Evolutionary conservation across 768 basidiomycete species (phyloP).

Genomic region (Strobilomyces echinocephalus): DNA sequence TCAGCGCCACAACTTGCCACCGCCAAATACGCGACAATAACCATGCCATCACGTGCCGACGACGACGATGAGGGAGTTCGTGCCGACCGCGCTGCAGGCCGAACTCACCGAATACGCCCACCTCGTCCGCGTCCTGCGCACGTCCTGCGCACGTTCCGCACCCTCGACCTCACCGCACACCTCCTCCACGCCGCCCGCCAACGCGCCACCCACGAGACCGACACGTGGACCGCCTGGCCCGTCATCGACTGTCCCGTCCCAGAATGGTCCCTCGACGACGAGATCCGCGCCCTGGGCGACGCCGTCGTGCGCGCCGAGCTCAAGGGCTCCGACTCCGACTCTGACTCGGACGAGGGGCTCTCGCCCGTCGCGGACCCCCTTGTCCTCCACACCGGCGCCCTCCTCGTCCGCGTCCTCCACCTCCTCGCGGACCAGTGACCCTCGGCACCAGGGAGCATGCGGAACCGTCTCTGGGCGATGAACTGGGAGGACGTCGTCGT

Average conservation of each 20-base stretch:
- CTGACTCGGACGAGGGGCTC: constrained; percentile 26
- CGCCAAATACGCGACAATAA: constrained; percentile 11
- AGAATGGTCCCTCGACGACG: constrained; percentile 69
- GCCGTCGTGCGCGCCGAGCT: constrained; percentile 27
- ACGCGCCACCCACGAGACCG: constrained; percentile 21
- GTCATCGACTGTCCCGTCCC: constrained; percentile 63
- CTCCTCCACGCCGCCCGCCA: constrained; percentile 30
- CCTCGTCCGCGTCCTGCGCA: constrained; percentile 56
- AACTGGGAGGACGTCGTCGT: constrained; percentile 63
- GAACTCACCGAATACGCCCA: constrained; percentile 67
- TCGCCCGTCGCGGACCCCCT: constrained; percentile 32
- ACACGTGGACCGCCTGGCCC: constrained; percentile 77
- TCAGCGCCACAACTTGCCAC: not conserved
- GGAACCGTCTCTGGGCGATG: constrained; percentile 58
- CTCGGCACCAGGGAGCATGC: constrained; percentile 52
- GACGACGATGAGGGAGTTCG: constrained; percentile 19
- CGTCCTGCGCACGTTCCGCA: constrained; percentile 53
- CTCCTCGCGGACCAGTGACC: constrained; percentile 54
- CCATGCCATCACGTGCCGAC: not conserved
- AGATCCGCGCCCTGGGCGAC: constrained; percentile 48
- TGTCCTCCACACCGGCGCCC: constrained; percentile 38
- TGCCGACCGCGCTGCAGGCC: constrained; percentile 53
- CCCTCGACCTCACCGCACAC: constrained; percentile 55
- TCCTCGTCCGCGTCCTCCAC: constrained; percentile 50
- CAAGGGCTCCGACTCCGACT: constrained; percentile 7